These are phyloP conservation scores for Penicillium freii DNA, from an alignment of 2,329 filamentous ascomycete species.

Conservation along the genomic window DNA sequence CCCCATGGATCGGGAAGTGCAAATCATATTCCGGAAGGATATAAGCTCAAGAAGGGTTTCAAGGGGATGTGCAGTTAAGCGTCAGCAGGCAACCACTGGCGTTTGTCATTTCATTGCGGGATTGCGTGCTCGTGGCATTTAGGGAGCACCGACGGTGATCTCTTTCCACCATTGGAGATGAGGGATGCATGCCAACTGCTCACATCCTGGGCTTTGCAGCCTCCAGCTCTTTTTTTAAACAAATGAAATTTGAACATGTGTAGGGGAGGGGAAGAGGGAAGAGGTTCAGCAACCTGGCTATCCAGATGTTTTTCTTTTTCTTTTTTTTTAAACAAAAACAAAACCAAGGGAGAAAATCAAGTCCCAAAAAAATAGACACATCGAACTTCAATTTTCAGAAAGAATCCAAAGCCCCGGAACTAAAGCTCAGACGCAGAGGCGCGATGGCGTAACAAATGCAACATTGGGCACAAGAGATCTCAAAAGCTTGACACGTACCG, in stretches of 20 bases:
- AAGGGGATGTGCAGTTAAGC: conserved; percentile 12
- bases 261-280: not conserved
- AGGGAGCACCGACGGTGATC: conserved; percentile 20
- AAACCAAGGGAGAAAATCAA: too few relatives aligned
- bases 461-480: conserved; percentile 21
- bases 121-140: conserved; percentile 37
- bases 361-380: not conserved
- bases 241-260: not conserved
- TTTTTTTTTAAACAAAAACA: too few relatives aligned
- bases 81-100: conserved; percentile 23
- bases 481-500: conserved; percentile 33
- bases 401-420: not conserved
- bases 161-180: conserved; percentile 11
- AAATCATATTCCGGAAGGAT: conserved; percentile 20
- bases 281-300: not conserved
- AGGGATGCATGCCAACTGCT: not conserved
- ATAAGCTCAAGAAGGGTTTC: conserved; percentile 15
- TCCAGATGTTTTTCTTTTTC: not conserved
- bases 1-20: conserved; percentile 17
- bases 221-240: not conserved
- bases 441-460: conserved; percentile 38
- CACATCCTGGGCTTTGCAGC: not conserved
- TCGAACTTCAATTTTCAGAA: conserved; percentile 6
- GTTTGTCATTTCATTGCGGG: conserved; percentile 33
- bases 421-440: conserved; percentile 10